phyloP scores from a whole-genome alignment of 495 filamentous ascomycete species.

The Aspergillus steynii region DNA sequence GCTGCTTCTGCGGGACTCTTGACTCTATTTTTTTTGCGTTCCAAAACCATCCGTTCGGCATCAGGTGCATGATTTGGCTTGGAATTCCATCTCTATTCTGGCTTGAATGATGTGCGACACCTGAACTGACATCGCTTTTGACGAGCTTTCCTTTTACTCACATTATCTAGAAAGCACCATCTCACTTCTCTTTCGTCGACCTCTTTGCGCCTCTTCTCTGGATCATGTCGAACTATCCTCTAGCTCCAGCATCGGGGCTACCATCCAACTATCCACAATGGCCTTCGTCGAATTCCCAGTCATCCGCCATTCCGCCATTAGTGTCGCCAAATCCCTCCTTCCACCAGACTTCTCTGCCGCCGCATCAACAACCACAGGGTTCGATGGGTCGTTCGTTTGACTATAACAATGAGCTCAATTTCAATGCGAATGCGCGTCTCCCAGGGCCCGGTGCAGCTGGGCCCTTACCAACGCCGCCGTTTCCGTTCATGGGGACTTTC shows the following conservation, averaged over 20 bases:
- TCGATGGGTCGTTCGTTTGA: constrained; percentile 18
- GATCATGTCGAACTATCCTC: constrained; percentile 59
- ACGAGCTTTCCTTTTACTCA: not conserved
- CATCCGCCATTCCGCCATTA: constrained; percentile 20
- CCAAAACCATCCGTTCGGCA: not conserved
- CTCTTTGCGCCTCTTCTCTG: not conserved
- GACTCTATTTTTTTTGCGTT: not conserved
- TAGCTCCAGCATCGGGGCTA: constrained; percentile 51
- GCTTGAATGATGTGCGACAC: not conserved
- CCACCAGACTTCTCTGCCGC: constrained; percentile 17
- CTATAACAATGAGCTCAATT: constrained; percentile 22
- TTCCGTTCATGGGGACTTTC: constrained; percentile 33
- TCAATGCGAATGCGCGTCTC: constrained; percentile 32
- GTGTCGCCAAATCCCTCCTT: constrained; percentile 26
- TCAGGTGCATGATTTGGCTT: not conserved
- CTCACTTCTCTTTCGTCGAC: not conserved
- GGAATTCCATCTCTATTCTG: not conserved
- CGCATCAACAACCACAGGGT: constrained; percentile 10
- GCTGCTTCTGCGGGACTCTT: not conserved
- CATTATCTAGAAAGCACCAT: not conserved
- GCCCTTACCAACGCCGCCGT: constrained; percentile 31
- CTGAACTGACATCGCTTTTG: not conserved
- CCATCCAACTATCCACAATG: constrained; percentile 38
- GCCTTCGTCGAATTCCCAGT: constrained; percentile 26
- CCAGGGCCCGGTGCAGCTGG: constrained; percentile 25